phyloP scores from a whole-genome alignment of 163 green algal genomes.

The Scenedesmus sp. region DNA sequence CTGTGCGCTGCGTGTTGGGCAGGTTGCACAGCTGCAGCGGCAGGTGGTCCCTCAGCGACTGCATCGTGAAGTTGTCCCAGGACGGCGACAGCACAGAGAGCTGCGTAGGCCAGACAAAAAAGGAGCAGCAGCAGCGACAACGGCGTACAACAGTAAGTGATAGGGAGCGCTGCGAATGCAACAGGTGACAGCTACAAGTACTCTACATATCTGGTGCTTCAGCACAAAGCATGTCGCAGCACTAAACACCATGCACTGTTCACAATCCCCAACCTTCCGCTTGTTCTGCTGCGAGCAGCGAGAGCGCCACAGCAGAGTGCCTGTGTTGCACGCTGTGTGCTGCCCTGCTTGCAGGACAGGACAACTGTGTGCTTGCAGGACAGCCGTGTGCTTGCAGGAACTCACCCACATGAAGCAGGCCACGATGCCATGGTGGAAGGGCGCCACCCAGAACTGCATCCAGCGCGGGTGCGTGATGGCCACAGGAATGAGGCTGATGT shows the following conservation, averaged over 20 bases:
- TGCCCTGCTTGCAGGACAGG: not conserved
- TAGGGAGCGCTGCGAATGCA: not conserved
- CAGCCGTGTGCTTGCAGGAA: not conserved
- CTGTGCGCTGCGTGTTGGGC: not conserved
- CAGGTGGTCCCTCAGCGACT: constrained; percentile 18
- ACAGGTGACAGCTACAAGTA: not conserved
- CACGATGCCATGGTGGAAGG: not conserved
- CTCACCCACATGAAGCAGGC: constrained; percentile 50
- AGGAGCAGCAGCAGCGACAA: not conserved
- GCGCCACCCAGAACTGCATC: constrained; percentile 18
- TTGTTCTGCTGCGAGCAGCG: not conserved
- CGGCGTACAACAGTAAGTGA: not conserved
- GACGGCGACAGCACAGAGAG: constrained; percentile 27
- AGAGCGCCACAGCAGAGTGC: not conserved
- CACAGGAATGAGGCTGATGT: constrained; percentile 38
- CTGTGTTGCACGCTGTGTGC: not conserved
- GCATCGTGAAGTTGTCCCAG: constrained; percentile 23
- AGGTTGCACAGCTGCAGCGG: constrained; percentile 8
- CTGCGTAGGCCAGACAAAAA: constrained; percentile 13
- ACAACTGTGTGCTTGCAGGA: not conserved
- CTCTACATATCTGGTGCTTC: not conserved
- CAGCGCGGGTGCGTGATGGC: not conserved
- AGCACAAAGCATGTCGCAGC: not conserved
- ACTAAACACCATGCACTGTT: no score
- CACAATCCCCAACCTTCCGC: not conserved